Base-by-base conservation (phyloP, 2,329 filamentous ascomycete species). In the Aspergillus phoenicis region DNA sequence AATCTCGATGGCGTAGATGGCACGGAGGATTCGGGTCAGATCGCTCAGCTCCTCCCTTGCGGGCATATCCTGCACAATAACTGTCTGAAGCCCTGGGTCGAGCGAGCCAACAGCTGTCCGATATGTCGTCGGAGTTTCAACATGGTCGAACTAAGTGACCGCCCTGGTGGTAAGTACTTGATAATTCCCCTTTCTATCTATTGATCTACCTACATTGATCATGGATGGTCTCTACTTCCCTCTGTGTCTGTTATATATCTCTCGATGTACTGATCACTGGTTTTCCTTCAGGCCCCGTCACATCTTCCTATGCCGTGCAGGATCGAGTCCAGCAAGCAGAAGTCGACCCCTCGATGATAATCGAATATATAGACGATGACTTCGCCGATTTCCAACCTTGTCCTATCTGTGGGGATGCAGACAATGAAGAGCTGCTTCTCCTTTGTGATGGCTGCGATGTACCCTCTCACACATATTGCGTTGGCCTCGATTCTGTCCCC, bases 21-120 rank as follows among this genome's bases (percentile, higher is more conserved):
- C 61, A 58, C 45, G 59, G 80, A 84, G 63, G 78, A 82, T 61
- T 65, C 70, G n/a, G 65, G 69, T 58, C 82, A 84, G 64, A 84
- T 89, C 69, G 87, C 86, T 61, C 85, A 87, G 71, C 72, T 89
- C 28, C 74, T 88, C 62, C 89, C 92, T 51, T 99, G 95, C 78
- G 91, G 91, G 61, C 96, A 99, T 82, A 86, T 93, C 69, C 83
- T 99, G 69, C 95, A 99, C 80, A 89, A 99, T 80, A 88, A 90
- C 56, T 99, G 95, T 77, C 84, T 99, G 68, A 90, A 90, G 70
- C 91, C 93, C 68, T 99, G 95, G 95, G 92, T 94, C 49, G 91
- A 96, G 78, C 90, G 96, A 76, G 94, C 95, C 65, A 99, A 98
- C 79, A 97, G 93, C 75, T 99, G 95, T 77, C 95, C 95, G 49